Conservation (phyloP, 2,329 filamentous ascomycete genomes). For the Ophiostoma triangulosporum region DNA sequence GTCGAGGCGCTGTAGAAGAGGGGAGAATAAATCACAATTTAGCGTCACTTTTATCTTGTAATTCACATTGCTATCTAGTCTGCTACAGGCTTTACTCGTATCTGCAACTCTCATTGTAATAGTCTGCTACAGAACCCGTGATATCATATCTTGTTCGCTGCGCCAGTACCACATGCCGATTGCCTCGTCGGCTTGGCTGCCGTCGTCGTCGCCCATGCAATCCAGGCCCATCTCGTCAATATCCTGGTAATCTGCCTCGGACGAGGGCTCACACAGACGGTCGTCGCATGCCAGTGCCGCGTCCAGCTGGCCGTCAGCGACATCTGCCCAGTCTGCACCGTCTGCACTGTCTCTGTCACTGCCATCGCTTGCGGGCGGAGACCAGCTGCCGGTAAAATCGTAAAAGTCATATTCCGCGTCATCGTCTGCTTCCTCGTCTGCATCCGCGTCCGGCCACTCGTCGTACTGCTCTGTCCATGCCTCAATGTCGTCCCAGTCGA, state of each 20-base stretch:
- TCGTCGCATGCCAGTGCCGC: neutral
- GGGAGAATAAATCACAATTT: neutral
- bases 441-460: neutral
- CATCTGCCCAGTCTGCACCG: conserved; percentile 4
- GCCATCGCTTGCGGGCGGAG: neutral
- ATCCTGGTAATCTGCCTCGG: conserved; percentile 5
- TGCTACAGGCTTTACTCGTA: neutral
- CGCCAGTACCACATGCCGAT: conserved; percentile 4
- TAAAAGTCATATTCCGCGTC: neutral
- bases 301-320: conserved; percentile 7
- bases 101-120: too few relatives aligned
- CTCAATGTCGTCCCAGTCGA: conserved; percentile 9
- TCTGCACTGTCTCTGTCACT: neutral
- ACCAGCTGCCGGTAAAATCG: neutral
- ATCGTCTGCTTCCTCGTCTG: neutral
- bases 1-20: neutral
- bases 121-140: too few relatives aligned
- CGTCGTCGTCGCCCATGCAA: neutral
- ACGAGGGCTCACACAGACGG: neutral
- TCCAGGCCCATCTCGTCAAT: neutral
- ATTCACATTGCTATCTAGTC: too few relatives aligned
- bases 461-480: neutral
- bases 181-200: neutral
- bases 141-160: neutral
- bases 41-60: too few relatives aligned